phyloP scores from a whole-genome alignment of 305 asterid species.

The Fraxinus velutina region DNA sequence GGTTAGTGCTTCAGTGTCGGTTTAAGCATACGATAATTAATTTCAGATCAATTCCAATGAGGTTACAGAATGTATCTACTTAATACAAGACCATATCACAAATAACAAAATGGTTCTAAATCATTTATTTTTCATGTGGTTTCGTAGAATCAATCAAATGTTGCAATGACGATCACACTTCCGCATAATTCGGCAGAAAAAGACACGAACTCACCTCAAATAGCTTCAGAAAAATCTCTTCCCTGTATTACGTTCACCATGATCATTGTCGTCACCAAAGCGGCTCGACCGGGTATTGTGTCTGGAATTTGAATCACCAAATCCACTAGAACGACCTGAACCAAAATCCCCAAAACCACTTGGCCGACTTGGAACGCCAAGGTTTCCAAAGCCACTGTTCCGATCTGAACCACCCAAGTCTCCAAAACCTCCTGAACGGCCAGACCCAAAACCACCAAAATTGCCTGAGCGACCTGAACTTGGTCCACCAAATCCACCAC shows the following conservation, averaged over 20 bases:
- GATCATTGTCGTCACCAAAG: constrained; percentile 40
- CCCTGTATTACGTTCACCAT: constrained; percentile 28
- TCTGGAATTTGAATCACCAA: constrained; percentile 37
- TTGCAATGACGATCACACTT: background rate
- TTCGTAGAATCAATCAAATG: background rate
- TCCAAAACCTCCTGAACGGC: constrained; percentile 48
- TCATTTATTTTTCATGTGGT: background rate
- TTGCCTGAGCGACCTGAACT: constrained; percentile 42
- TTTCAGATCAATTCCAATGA: background rate
- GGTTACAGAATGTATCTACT: background rate
- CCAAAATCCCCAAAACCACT: constrained; percentile 47
- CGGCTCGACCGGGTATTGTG: constrained; percentile 31
- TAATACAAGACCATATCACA: background rate
- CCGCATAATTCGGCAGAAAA: background rate
- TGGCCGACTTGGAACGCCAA: constrained; percentile 40
- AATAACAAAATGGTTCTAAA: background rate
- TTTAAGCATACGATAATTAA: background rate
- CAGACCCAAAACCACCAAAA: constrained; percentile 51
- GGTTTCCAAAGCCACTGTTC: constrained; percentile 43
- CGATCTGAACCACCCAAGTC: constrained; percentile 40
- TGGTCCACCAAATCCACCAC: constrained; percentile 47
- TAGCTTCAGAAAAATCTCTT: constrained; percentile 35
- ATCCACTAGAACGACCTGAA: constrained; percentile 40
- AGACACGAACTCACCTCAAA: constrained; percentile 28
- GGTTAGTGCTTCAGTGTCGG: background rate